Evolutionary conservation across 2,329 filamentous ascomycete species (phyloP).

Genomic region (Clonostachys rhizophaga): DNA sequence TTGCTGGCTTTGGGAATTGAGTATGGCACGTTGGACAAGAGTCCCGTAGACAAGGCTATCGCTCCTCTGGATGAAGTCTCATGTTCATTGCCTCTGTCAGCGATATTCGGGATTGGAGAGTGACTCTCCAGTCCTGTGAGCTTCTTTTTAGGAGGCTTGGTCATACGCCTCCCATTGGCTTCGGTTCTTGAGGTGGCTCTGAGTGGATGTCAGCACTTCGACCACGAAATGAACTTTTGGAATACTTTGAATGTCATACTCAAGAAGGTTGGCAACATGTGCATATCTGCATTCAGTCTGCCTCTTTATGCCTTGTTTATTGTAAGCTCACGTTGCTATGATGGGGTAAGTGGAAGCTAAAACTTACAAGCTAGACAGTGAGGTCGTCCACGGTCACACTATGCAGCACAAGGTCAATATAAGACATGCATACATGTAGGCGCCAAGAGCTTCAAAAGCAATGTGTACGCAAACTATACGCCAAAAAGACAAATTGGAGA

Average conservation of each 20-base stretch:
- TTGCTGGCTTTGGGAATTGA: constrained; percentile 68
- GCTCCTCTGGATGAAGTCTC: constrained; percentile 44
- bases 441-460: not conserved
- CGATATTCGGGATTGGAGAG: constrained; percentile 46
- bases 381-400: constrained; percentile 74
- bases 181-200: constrained; percentile 55
- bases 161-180: constrained; percentile 50
- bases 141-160: constrained; percentile 52
- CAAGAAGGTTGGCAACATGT: constrained; percentile 70
- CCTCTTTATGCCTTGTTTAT: constrained; percentile 63
- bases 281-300: constrained; percentile 74
- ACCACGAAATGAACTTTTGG: too few species aligned
- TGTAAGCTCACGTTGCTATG: constrained; percentile 7
- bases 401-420: not conserved
- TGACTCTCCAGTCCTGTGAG: constrained; percentile 19
- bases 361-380: constrained; percentile 60
- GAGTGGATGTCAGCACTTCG: constrained; percentile 5
- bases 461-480: not conserved
- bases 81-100: constrained; percentile 43
- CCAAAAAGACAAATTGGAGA: not conserved
- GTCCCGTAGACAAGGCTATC: constrained; percentile 50
- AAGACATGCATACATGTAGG: not conserved
- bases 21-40: constrained; percentile 70
- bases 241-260: constrained; percentile 42
- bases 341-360: not conserved